These are phyloP conservation scores for Catenaria anguillulae DNA, from an alignment of 371 early-diverging fungal genomes.

Conservation along the genomic window DNA sequence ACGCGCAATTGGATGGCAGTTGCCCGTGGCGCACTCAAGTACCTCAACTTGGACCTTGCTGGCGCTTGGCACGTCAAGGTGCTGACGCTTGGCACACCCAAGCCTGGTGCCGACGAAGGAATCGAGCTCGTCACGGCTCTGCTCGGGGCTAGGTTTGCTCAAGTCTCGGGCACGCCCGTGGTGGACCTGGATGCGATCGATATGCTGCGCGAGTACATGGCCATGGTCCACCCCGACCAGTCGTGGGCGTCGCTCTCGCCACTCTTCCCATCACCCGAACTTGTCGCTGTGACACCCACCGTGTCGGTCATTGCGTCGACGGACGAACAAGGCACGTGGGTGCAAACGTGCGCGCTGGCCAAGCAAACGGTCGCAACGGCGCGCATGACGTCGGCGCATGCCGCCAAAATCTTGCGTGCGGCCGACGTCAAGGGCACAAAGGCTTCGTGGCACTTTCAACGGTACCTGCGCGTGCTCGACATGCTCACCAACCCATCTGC, in stretches of 20 bases:
- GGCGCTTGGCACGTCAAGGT: too few species aligned
- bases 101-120: too few species aligned
- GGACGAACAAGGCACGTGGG: too few species aligned
- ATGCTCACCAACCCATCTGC: not conserved
- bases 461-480: not conserved
- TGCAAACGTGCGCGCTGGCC: too few species aligned
- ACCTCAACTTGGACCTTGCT: too few species aligned
- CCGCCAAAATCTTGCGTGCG: not conserved
- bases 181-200: not conserved
- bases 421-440: not conserved
- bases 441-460: not conserved
- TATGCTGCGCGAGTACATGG: not conserved
- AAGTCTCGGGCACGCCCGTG: not conserved
- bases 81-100: too few species aligned
- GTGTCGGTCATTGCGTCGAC: too few species aligned
- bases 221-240: too few species aligned
- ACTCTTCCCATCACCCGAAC: too few species aligned
- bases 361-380: not conserved
- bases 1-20: not conserved
- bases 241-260: too few species aligned
- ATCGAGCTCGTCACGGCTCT: not conserved
- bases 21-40: too few species aligned
- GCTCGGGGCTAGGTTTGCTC: not conserved
- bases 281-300: too few species aligned
- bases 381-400: not conserved